These are phyloP conservation scores for Pythium periplocum DNA, from an alignment of 352 stramenopile species.

Conservation along the genomic window DNA sequence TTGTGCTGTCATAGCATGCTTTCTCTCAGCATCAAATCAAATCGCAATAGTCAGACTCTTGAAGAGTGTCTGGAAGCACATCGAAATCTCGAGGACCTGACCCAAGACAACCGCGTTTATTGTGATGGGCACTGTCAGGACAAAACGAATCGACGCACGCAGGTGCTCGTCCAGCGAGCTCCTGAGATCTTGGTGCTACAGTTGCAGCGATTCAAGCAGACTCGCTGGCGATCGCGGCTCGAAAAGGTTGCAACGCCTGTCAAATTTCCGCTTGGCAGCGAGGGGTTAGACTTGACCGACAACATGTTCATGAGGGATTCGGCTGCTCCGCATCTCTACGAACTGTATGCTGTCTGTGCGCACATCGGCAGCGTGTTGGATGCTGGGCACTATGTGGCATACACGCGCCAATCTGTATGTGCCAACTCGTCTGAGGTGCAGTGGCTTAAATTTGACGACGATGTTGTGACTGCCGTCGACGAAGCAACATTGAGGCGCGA, in stretches of 20 bases:
- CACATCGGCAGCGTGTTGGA: slow-evolving; percentile 60
- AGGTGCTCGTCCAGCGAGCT: slow-evolving; percentile 63
- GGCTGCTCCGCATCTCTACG: slow-evolving; percentile 33
- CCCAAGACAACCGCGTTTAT: slow-evolving; percentile 60
- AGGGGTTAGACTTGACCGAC: slow-evolving; percentile 51
- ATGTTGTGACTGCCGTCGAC: slow-evolving; percentile 45
- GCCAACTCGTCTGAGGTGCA: slow-evolving; percentile 9
- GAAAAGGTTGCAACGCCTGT: slow-evolving; percentile 58
- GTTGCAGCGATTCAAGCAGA: slow-evolving; percentile 69
- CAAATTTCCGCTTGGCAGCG: slow-evolving; percentile 43
- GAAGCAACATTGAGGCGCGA: slow-evolving; percentile 34
- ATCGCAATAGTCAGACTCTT: slow-evolving; percentile 34
- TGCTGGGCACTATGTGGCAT: slow-evolving; percentile 75
- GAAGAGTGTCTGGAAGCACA: slow-evolving; percentile 46
- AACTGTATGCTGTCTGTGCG: slow-evolving; percentile 63
- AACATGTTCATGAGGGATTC: slow-evolving; percentile 64
- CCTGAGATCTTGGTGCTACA: slow-evolving; percentile 53
- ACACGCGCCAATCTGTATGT: slow-evolving; percentile 17
- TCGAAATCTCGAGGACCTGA: slow-evolving; percentile 52
- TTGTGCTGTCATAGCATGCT: slow-evolving; percentile 32
- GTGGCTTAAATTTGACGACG: slow-evolving; percentile 76
- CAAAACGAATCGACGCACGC: slow-evolving; percentile 65
- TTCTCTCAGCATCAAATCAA: slow-evolving; percentile 47
- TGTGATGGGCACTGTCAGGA: slow-evolving; percentile 58
- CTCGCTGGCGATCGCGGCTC: slow-evolving; percentile 16